Evolutionary conservation across 306 rosid genomes (phyloP), one percentile per base, ranked within the genome.

Genomic region (Cicer pinnatifidum): DNA sequence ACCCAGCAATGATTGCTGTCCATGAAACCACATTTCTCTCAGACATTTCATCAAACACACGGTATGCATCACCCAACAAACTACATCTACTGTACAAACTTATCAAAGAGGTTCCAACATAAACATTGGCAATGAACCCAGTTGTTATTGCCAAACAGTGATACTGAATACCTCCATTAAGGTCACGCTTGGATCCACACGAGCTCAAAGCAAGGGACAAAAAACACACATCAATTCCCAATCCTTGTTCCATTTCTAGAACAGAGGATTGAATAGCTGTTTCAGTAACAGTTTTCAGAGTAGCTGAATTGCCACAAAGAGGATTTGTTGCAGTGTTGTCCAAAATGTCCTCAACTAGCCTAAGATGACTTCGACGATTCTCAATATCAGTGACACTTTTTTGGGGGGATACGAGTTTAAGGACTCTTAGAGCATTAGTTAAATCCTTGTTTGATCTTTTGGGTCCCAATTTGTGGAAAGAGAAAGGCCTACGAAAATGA

Each of bases 71-170:
- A 16, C 80, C 72, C 58, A 85, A 64, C 78, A 80, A 81, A 6
- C 64, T 66, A 50, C 98, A 91, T 45, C 78, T 86, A 5, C 91
- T 0, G n/a, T 91, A 93, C 59, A 89, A 62, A 51, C 85, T 88
- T 1, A 93, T 69, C 89, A 93, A 80, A 74, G 92, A 89, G 71
- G 90, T 93, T 56, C 92, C 98, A 38, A 91, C 84, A 71, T 91
- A 89, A 12, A 91, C 83, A 89, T 89, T 89, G 46, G 82, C 62
- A 19, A 81, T 51, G 75, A 85, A 88, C 68, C 98, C 98, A 80
- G 78, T 45, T 82, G 67, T 72, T 37, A 91, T 46, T 13, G 88
- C 96, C 1, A 83, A 69, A 69, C 92, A 93, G 70, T 93, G 98
- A 80, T 88, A 84, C 11, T 79, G 96, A 86, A 85, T 61, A 5